phyloP scores from a whole-genome alignment of 106 monocot species.

The Dactylorhiza incarnata region DNA sequence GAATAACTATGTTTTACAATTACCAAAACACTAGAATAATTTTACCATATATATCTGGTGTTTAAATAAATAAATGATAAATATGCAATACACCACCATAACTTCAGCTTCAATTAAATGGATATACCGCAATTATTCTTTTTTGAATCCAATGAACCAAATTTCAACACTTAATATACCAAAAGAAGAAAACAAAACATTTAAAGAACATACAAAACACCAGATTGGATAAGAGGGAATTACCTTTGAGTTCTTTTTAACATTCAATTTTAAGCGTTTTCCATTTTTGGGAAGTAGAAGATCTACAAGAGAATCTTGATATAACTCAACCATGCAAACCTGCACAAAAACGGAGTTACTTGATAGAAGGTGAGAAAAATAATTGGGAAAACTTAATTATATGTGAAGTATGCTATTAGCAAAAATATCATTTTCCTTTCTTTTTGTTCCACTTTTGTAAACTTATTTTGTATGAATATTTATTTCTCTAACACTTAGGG shows the following conservation, averaged over 20 bases:
- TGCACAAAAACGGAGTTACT: slow-evolving; percentile 18
- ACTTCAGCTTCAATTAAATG: background rate
- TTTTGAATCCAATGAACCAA: background rate
- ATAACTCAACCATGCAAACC: slow-evolving; percentile 94
- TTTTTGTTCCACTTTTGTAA: no score
- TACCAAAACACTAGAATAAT: no score
- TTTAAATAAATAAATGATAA: background rate
- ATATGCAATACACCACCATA: background rate
- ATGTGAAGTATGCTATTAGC: no score
- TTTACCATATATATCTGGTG: background rate
- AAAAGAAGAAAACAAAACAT: background rate
- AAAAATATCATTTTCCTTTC: no score
- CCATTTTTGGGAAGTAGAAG: slow-evolving; percentile 81
- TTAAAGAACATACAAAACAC: background rate
- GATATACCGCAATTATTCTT: background rate
- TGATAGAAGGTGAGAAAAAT: background rate
- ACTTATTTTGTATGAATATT: no score
- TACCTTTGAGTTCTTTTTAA: slow-evolving; percentile 94
- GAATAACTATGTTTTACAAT: no score
- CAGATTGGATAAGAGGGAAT: background rate
- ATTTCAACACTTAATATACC: background rate
- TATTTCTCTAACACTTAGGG: no score
- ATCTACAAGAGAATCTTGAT: slow-evolving; percentile 92
- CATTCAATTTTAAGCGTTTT: slow-evolving; percentile 62
- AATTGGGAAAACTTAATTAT: no score